A percentile compares a stretch with the other conserved stretches of the same genome.
Conservation (phyloP, 2,329 filamentous ascomycete genomes). For the Gyromitra esculenta region DNA sequence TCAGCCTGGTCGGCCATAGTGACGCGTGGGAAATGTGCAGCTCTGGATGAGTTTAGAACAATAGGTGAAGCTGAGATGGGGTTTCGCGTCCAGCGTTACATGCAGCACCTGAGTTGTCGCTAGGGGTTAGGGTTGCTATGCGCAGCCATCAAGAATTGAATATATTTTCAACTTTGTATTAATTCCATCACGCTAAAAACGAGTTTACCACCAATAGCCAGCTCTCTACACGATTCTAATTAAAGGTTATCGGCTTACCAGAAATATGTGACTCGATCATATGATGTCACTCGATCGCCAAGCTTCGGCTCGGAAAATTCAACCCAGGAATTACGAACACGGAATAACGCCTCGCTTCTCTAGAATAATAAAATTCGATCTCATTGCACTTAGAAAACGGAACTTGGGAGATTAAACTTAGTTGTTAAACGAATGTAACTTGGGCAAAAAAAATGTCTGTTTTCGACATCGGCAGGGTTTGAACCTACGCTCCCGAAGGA, state of each 20-base stretch:
- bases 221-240: not conserved
- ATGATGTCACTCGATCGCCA: constrained; percentile 7
- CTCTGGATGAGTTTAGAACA: constrained; percentile 19
- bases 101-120: not conserved
- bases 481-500: constrained; percentile 47
- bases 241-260: too few relatives aligned
- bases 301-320: not conserved
- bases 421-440: too few relatives aligned
- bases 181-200: not conserved
- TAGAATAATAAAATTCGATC: not conserved
- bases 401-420: too few relatives aligned
- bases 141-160: not conserved
- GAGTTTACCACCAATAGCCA: not conserved
- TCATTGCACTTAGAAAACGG: too few relatives aligned
- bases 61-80: constrained; percentile 14
- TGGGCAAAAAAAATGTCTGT: not conserved
- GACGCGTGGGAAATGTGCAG: constrained; percentile 34
- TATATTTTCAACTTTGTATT: not conserved
- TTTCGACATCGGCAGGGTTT: constrained; percentile 47
- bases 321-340: not conserved
- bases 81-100: constrained; percentile 34
- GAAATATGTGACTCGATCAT: not conserved
- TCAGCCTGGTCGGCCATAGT: constrained; percentile 54
- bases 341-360: not conserved
- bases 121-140: constrained; percentile 28